Evolutionary conservation across 805 yeast species (phyloP).

Genomic region (Yamadazyma kitorensis): DNA sequence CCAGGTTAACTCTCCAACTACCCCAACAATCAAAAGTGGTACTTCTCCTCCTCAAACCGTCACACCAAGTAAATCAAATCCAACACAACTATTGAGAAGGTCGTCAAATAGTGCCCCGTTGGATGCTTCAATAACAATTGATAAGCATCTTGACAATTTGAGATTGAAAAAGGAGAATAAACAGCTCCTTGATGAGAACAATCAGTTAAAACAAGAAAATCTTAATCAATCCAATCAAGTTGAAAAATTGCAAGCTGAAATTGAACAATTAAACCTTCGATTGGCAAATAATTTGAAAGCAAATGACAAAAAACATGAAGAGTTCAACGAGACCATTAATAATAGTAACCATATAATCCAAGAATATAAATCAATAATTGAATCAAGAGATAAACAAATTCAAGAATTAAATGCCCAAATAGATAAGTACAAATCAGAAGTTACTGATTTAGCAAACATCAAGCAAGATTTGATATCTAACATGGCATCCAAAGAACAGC

Average conservation of each 20-base stretch:
- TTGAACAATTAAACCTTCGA: neutral
- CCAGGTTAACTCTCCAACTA: neutral
- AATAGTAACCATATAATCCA: neutral
- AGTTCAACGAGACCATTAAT: no score
- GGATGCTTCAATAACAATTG: constrained; percentile 37
- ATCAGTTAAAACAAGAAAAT: constrained; percentile 11
- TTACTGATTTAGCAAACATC: constrained; percentile 30
- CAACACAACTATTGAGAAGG: constrained; percentile 27
- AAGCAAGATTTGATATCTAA: constrained; percentile 67
- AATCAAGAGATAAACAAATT: constrained; percentile 9
- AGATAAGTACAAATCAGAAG: constrained; percentile 12
- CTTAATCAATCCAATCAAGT: neutral
- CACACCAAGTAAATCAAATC: constrained; percentile 13
- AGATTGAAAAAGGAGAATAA: constrained; percentile 31
- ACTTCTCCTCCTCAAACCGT: neutral
- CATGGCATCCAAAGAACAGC: constrained; percentile 62
- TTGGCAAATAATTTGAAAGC: neutral
- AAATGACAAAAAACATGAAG: constrained; percentile 5
- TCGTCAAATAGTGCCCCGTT: constrained; percentile 16
- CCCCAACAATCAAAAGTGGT: neutral
- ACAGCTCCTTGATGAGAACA: constrained; percentile 16
- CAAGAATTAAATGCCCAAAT: constrained; percentile 7
- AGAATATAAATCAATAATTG: constrained; percentile 8
- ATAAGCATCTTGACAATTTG: constrained; percentile 42
- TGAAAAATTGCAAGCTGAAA: neutral